Base-by-base conservation (phyloP, 352 stramenopile species). In the Saprolegnia diclina region DNA sequence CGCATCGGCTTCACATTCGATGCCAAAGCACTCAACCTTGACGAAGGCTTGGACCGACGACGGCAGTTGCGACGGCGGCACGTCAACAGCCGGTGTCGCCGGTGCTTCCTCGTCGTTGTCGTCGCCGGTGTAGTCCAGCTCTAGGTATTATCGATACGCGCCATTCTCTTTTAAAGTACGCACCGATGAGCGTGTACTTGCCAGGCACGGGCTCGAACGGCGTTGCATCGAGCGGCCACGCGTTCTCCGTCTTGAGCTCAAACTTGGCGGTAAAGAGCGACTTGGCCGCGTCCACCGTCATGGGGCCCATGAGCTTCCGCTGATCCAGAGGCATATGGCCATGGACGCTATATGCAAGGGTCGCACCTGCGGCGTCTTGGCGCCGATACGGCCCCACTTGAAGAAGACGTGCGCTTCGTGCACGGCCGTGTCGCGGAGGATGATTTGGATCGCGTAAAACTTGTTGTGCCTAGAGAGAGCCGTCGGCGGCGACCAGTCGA, bases 381-480 rank as follows among this genome's bases (percentile, higher is more conserved):
- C 79, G 37, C 82, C 82, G 7, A 90, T 80, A 29, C 82, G 80
- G 37, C 82, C 82, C 82, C 82, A 90, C 56, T 87, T 87, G 64
- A 80, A 81, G 65, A 87, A 90, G 5, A 87, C 77, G 21, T 53
- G 46, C 13, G 56, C 56, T 11, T 38, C 16, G 40, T 65, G 56
- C 54, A 77, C 77, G 70, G 71, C 88, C 0, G 74, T 59, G 10
- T 70, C 56, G 53, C 85, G 76, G 54, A 85, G 66, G 62, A 90
- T 78, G 65, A 90, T 67, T 73, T 90, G 82, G 53, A 85, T 64
- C 79, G 81, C 83, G 76, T 90, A 90, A 44, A 87, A 90, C 67
- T 90, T 90, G 72, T 90, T 90, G 78, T 87, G 88, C 2, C 82
- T 89, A 46, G 1, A 38, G 56, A 4, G 7, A 87, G 59, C 10